Evolutionary conservation across 192 early-diverging fungal genomes (phyloP).

Genomic region (Spinellus fusiger): DNA sequence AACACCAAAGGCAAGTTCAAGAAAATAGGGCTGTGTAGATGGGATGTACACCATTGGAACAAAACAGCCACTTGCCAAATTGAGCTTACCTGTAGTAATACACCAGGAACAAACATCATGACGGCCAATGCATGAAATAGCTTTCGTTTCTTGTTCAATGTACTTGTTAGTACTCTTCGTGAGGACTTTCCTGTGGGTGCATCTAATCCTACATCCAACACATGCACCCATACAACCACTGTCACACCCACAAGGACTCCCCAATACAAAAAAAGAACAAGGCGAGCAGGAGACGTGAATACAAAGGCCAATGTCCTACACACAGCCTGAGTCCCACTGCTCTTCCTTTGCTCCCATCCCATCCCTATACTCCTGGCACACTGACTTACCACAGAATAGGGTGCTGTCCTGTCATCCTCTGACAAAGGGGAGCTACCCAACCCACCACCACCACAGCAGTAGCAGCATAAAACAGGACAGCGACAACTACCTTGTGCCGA

Average conservation of each 20-base stretch:
- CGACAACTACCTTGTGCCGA: constrained; percentile 35
- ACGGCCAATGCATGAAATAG: constrained; percentile 80
- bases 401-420: constrained; percentile 43
- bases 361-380: neutral
- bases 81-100: constrained; percentile 55
- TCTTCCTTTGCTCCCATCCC: neutral
- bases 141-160: constrained; percentile 76
- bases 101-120: constrained; percentile 82
- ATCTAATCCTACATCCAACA: constrained; percentile 19
- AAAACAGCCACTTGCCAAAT: neutral
- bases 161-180: constrained; percentile 21
- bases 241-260: constrained; percentile 32
- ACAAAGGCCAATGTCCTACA: constrained; percentile 28
- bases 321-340: neutral
- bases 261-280: constrained; percentile 43
- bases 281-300: constrained; percentile 28
- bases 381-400: constrained; percentile 63
- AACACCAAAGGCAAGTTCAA: constrained; percentile 77
- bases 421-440: constrained; percentile 51
- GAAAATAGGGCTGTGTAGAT: constrained; percentile 52
- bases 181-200: neutral
- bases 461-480: constrained; percentile 34
- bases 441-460: constrained; percentile 38
- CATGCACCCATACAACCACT: constrained; percentile 35
- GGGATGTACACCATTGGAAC: neutral